phyloP scores from a whole-genome alignment of 2,329 filamentous ascomycete genomes.

The Hypomyces perniciosus region DNA sequence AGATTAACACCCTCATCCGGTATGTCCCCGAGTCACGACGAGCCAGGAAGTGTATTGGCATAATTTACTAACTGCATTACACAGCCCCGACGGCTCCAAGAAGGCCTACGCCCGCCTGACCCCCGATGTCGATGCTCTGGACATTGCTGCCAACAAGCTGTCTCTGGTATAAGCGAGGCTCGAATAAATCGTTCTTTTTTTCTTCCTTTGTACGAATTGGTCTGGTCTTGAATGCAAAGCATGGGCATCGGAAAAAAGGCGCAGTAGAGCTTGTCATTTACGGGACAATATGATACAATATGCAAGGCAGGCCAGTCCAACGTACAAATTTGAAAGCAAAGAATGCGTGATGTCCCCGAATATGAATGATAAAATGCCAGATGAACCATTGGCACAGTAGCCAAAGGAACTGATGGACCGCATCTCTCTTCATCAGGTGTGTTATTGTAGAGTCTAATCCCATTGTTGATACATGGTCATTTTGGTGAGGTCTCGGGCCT shows the following conservation, averaged over 20 bases:
- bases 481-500: no score
- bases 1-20: conserved; percentile 99
- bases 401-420: no score
- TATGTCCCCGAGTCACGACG: conserved; percentile 37
- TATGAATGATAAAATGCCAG: no score
- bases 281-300: conserved; percentile 26
- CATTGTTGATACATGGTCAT: not conserved
- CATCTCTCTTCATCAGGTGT: no score
- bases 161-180: conserved; percentile 72
- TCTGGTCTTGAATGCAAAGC: conserved; percentile 29
- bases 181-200: conserved; percentile 11
- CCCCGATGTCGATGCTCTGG: conserved; percentile 92
- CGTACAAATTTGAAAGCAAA: not conserved
- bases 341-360: no score
- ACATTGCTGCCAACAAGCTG: conserved; percentile 99
- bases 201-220: conserved; percentile 36
- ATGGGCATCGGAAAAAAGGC: conserved; percentile 33
- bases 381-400: no score
- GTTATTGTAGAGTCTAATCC: not conserved
- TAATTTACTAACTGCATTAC: not conserved
- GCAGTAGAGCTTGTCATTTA: conserved; percentile 31
- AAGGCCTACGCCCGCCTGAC: conserved; percentile 98
- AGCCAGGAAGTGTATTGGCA: not conserved
- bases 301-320: conserved; percentile 16
- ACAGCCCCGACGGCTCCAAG: conserved; percentile 90